These are phyloP conservation scores for Puccinia novopanici DNA, from an alignment of 1,284 basidiomycete genomes.

Conservation along the genomic window DNA sequence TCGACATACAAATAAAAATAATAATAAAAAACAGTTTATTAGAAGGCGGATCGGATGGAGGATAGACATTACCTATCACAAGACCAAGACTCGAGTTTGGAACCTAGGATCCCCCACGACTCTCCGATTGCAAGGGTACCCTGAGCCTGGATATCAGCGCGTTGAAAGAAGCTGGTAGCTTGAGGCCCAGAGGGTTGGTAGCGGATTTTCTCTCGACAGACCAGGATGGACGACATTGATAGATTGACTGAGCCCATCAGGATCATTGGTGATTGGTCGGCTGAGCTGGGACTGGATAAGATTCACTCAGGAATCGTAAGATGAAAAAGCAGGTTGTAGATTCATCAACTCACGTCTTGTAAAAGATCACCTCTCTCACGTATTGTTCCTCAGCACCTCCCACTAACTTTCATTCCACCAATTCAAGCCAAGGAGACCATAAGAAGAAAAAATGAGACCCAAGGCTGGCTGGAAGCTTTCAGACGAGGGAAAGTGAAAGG, in stretches of 20 bases:
- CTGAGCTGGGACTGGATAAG: conserved; percentile 2
- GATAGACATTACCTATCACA: conserved; percentile 17
- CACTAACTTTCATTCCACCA: conserved; percentile 16
- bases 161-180: conserved; percentile 33
- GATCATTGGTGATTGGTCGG: conserved; percentile 26
- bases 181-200: conserved; percentile 16
- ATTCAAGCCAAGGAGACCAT: neutral
- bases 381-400: conserved; percentile 43
- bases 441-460: neutral
- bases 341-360: conserved; percentile 33
- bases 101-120: conserved; percentile 30
- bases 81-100: conserved; percentile 37
- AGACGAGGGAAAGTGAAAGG: neutral
- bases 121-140: conserved; percentile 36
- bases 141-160: conserved; percentile 42
- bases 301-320: neutral
- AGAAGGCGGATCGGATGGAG: neutral
- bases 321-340: neutral
- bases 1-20: no score
- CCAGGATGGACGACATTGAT: conserved; percentile 42
- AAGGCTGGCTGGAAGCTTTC: neutral
- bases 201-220: conserved; percentile 42
- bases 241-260: conserved; percentile 48
- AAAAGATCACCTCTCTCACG: conserved; percentile 46
- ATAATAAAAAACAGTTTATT: neutral